A percentile compares a stretch with the other conserved stretches of the same genome.
Evolutionary conservation across 768 basidiomycete species (phyloP).

Genomic region (Amanita rimosa): DNA sequence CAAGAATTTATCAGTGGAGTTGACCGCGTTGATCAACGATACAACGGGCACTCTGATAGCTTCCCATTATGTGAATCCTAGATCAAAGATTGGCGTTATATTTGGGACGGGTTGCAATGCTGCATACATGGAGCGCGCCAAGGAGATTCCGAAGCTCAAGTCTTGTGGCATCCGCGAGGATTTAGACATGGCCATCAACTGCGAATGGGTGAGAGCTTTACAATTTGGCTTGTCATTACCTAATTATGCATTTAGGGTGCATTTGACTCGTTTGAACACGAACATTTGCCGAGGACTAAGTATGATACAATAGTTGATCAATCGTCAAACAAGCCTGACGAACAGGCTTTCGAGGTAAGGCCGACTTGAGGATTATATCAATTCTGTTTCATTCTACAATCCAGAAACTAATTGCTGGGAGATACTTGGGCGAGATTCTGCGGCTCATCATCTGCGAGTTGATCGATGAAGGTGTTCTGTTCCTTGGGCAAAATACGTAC

Average conservation of each 20-base stretch:
- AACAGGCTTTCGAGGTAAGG: slow-evolving; percentile 83
- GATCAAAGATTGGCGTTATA: slow-evolving; percentile 89
- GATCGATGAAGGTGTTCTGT: slow-evolving; percentile 92
- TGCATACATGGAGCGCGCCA: slow-evolving; percentile 90
- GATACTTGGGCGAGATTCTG: slow-evolving; percentile 93
- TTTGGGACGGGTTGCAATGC: slow-evolving; percentile 99
- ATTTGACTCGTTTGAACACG: slow-evolving; percentile 93
- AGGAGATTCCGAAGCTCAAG: slow-evolving; percentile 77
- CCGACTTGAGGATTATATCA: neutral
- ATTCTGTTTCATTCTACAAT: neutral
- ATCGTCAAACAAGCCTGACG: slow-evolving; percentile 90
- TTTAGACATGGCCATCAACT: slow-evolving; percentile 88
- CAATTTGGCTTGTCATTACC: neutral
- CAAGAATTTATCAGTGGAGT: slow-evolving; percentile 72
- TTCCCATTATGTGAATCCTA: slow-evolving; percentile 88
- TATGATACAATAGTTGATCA: slow-evolving; percentile 92
- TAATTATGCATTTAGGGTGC: slow-evolving; percentile 52
- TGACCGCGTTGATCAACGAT: slow-evolving; percentile 92
- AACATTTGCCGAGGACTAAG: slow-evolving; percentile 90
- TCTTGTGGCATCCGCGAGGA: slow-evolving; percentile 54
- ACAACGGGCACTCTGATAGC: slow-evolving; percentile 98
- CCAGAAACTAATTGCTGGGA: slow-evolving; percentile 91
- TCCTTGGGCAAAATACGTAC: slow-evolving; percentile 97
- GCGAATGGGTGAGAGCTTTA: slow-evolving; percentile 71
- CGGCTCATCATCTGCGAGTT: slow-evolving; percentile 93